These are phyloP conservation scores for Globisporangium parvum DNA, from an alignment of 352 stramenopile genomes.

Conservation along the genomic window DNA sequence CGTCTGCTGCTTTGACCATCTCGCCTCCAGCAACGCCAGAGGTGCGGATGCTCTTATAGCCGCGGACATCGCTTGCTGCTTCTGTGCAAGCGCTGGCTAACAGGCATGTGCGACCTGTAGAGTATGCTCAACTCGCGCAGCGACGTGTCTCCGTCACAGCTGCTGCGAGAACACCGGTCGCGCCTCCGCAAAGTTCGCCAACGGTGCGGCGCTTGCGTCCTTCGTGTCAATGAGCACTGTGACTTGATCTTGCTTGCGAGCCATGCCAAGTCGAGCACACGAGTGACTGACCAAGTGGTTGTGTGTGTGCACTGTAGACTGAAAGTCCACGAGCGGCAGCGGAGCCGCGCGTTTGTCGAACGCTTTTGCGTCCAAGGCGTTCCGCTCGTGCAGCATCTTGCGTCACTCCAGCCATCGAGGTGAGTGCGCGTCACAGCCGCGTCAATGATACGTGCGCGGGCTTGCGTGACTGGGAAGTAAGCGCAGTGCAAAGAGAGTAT, in stretches of 20 bases:
- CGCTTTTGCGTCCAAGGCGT: conserved; percentile 62
- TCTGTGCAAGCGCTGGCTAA: background rate
- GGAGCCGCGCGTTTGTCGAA: conserved; percentile 44
- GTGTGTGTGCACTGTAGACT: conserved; percentile 26
- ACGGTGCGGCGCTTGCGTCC: conserved; percentile 19
- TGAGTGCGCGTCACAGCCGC: conserved; percentile 10
- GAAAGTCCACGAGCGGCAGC: conserved; percentile 40
- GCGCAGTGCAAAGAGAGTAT: too few relatives aligned
- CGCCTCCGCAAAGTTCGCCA: conserved; percentile 50
- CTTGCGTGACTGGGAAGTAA: too few relatives aligned
- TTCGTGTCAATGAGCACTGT: background rate
- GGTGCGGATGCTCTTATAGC: background rate
- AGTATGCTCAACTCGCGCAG: conserved; percentile 65
- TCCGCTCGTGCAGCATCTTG: conserved; percentile 55
- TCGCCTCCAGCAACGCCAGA: background rate
- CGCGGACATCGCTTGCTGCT: background rate
- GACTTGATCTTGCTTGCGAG: background rate
- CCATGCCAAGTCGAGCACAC: too few relatives aligned
- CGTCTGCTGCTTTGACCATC: background rate
- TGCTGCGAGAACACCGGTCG: conserved; percentile 61
- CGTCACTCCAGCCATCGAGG: conserved; percentile 30
- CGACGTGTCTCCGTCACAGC: conserved; percentile 44
- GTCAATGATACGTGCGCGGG: too few relatives aligned
- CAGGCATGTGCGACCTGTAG: conserved; percentile 13
- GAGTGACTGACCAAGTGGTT: background rate